Percentiles rank a stretch among this genome's conserved stretches.
phyloP scores from a whole-genome alignment of 345 rosid species.

The Geranium rotundifolium region DNA sequence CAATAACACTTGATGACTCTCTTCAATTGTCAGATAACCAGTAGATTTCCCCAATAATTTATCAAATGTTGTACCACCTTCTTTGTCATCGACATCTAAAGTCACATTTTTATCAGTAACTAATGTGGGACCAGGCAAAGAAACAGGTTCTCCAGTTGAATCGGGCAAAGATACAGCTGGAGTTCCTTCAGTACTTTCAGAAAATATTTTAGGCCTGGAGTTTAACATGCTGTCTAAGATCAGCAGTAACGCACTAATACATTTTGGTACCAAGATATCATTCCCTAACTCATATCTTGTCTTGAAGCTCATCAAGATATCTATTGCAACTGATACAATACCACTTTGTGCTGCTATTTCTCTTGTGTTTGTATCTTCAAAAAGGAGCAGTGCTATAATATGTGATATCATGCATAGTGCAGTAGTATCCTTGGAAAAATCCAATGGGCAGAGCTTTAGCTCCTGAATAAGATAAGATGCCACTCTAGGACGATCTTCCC shows the following conservation, averaged over 20 bases:
- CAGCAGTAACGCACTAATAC: conserved; percentile 73
- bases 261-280: conserved; percentile 62
- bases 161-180: conserved; percentile 38
- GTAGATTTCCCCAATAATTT: conserved; percentile 67
- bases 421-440: conserved; percentile 55
- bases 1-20: conserved; percentile 54
- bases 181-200: conserved; percentile 40
- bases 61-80: conserved; percentile 36
- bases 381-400: conserved; percentile 67
- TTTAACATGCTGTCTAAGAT: conserved; percentile 79
- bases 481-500: conserved; percentile 76
- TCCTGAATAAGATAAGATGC: conserved; percentile 72
- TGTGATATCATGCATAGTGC: conserved; percentile 78
- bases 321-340: conserved; percentile 47
- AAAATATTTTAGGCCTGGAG: conserved; percentile 41
- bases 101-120: conserved; percentile 25
- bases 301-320: conserved; percentile 56
- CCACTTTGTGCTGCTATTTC: conserved; percentile 77
- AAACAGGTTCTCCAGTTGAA: conserved; percentile 26
- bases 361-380: conserved; percentile 64
- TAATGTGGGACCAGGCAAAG: conserved; percentile 24
- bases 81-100: conserved; percentile 40
- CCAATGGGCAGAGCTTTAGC: conserved; percentile 62
- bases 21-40: conserved; percentile 66
- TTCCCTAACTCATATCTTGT: conserved; percentile 34